Evolutionary conservation across 805 yeast species (phyloP), one percentile per base, ranked within the genome.

Genomic region (Candida jianshihensis): DNA sequence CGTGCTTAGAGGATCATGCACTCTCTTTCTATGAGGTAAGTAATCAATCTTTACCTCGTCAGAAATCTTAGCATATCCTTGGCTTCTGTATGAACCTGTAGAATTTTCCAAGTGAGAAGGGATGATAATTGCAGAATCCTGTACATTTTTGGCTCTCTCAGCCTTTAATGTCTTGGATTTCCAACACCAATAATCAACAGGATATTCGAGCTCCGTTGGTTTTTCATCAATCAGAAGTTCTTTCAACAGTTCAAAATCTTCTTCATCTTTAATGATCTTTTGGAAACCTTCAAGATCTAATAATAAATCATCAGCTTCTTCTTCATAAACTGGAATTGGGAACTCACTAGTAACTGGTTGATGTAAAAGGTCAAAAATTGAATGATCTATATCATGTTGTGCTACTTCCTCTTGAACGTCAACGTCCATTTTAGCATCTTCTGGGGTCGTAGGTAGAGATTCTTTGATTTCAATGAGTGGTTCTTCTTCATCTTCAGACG

Each of bases 11-110:
- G 89, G 90, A 36, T 67, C 66, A 44, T 81, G 75, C 1, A 73
- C 59, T 48, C 72, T 77, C 40, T 85, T 73, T 34, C 92, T 78
- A 56, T 88, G 96, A 2, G 95, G 92, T 36, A 89, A 63, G 53
- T 86, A 89, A 40, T 75, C 81, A 12, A 74, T 64, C 55, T 89
- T 89, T 30, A 78, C 69, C 0, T 74, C 67, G 44, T 88, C 96
- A 0, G 81, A 72, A 26, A 86, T 77, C 54, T 82, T 83, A 31
- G 61, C 58, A 53, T 79, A 85, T 0, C 95, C 95, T 38, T 80
- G 76, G 26, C 88, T 77, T 49, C 75, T 72, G 49, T 81, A 81
- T 2, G 84, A 68, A 1, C 88, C 85, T 0, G 80, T 61, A 0
- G 44, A 37, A 35, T 71, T 73, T 30, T 62, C 66, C 30, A 71